Base-by-base conservation (phyloP, 352 stramenopile genomes). In the Pythium rishiriense region DNA sequence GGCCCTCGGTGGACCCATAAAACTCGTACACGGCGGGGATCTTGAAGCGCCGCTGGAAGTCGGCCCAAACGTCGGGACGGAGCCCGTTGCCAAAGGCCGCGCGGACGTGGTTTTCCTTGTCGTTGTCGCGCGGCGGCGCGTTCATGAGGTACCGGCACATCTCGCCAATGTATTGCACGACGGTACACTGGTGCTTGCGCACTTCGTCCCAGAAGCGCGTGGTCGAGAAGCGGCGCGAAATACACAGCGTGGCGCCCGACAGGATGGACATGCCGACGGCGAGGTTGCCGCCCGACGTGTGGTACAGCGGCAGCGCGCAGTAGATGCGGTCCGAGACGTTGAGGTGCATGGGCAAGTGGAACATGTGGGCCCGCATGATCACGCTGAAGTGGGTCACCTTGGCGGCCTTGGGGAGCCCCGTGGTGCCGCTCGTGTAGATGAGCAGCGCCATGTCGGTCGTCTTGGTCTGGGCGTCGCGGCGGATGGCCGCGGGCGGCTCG, bases 121-220 rank as follows among this genome's bases (percentile, higher is more conserved):
- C 84, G 42, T 78, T 80, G 33, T 68, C 53, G 31, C 67, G 70
- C 0, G 73, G 56, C 4, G 84, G 73, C 19, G 81, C 73, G 51
- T 84, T 83, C 47, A 93, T 64, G 22, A 97, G 68, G 71, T 97
- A 97, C 4, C 88, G 74, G 65, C 85, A 96, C 73, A 97, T 91
- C 45, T 97, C 90, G 22, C 90, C 90, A 67, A 97, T 97, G 64
- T 97, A 97, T 64, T 97, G 90, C 19, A 95, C 69, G 25, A 96
- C 69, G 1, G 90, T 97, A 54, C 66, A 79, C 47, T 93, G 69
- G 42, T 87, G 83, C 19, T 63, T 54, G 19, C 78, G 69, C 21
- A 90, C 83, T 79, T 96, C 87, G 24, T 81, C 62, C 83, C 85
- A 94, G 50, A 93, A 96, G 31, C 77, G 75, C 19, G 69, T 76